Evolutionary conservation across 495 filamentous ascomycete genomes (phyloP).

Genomic region (Melanomma pulvis-pyrius): DNA sequence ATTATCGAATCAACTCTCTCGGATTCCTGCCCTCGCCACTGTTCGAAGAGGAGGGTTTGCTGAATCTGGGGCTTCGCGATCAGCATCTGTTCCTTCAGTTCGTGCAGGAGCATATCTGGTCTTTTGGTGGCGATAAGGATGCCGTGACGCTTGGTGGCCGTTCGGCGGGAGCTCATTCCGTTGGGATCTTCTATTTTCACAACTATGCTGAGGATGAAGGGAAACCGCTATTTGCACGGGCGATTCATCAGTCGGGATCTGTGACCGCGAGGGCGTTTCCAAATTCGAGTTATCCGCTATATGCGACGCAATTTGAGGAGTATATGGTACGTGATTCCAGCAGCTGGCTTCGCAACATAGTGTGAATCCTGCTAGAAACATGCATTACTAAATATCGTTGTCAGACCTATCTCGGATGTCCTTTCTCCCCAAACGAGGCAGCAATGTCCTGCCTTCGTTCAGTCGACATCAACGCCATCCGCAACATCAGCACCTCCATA

Average conservation of each 20-base stretch:
- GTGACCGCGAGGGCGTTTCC: slow-evolving; percentile 24
- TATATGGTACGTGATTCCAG: too few relatives aligned
- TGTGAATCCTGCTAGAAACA: too few relatives aligned
- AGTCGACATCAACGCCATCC: slow-evolving; percentile 5
- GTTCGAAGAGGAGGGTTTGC: slow-evolving; percentile 20
- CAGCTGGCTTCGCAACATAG: too few relatives aligned
- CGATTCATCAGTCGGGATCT: slow-evolving; percentile 16
- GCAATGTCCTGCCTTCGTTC: slow-evolving; percentile 17
- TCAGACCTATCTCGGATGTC: slow-evolving; percentile 7
- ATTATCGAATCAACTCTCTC: slow-evolving; percentile 28
- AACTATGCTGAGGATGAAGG: slow-evolving; percentile 15
- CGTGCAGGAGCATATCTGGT: slow-evolving; percentile 12
- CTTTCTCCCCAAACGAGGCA: background rate
- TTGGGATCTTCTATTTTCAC: slow-evolving; percentile 24
- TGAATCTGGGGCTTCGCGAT: slow-evolving; percentile 26
- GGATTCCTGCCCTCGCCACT: slow-evolving; percentile 14
- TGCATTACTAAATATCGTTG: too few relatives aligned
- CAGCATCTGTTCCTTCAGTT: slow-evolving; percentile 25
- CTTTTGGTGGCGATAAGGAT: slow-evolving; percentile 25
- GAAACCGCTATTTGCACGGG: slow-evolving; percentile 21
- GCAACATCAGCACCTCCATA: background rate
- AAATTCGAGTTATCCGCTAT: slow-evolving; percentile 12
- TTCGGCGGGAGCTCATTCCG: slow-evolving; percentile 24
- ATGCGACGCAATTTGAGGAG: slow-evolving; percentile 13
- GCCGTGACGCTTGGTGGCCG: slow-evolving; percentile 21